Evolutionary conservation across 129 eudicot species (phyloP).

Genomic region (Saussurea involucrata): DNA sequence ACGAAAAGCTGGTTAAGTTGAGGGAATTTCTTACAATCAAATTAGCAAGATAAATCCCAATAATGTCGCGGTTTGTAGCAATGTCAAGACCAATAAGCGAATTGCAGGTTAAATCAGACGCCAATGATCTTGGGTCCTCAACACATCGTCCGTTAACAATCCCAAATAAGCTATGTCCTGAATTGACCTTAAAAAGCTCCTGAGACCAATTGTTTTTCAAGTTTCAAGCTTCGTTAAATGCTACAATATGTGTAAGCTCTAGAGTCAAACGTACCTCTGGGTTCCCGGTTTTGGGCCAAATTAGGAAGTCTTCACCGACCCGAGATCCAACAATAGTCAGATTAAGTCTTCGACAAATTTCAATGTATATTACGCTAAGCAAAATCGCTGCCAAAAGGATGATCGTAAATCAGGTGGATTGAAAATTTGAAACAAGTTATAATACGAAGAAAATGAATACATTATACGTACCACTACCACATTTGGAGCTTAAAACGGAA

Average conservation of each 20-base stretch:
- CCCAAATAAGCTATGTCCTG: conserved; percentile 81
- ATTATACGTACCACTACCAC: conserved; percentile 64
- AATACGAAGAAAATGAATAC: conserved; percentile 9
- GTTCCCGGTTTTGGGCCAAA: conserved; percentile 82
- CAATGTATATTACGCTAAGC: conserved; percentile 82
- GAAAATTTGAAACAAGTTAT: neutral
- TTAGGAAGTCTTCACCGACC: conserved; percentile 84
- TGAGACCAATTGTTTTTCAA: conserved; percentile 14
- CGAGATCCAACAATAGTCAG: conserved; percentile 82
- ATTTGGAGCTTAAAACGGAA: conserved; percentile 64
- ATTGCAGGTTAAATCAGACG: conserved; percentile 70
- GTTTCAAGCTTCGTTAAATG: neutral
- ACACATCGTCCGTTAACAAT: conserved; percentile 92
- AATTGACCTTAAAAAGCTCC: conserved; percentile 89
- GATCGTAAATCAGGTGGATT: conserved; percentile 21
- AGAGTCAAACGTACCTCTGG: conserved; percentile 59
- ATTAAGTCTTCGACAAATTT: conserved; percentile 85
- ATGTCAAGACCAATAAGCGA: conserved; percentile 71
- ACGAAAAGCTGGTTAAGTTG: neutral
- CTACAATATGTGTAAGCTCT: neutral
- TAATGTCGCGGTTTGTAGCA: conserved; percentile 82
- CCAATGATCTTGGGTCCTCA: conserved; percentile 82
- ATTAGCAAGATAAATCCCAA: conserved; percentile 86
- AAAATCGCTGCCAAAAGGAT: conserved; percentile 62
- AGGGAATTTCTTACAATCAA: conserved; percentile 54